These are phyloP conservation scores for Tanacetum coccineum DNA, from an alignment of 129 eudicot genomes.

Conservation along the genomic window DNA sequence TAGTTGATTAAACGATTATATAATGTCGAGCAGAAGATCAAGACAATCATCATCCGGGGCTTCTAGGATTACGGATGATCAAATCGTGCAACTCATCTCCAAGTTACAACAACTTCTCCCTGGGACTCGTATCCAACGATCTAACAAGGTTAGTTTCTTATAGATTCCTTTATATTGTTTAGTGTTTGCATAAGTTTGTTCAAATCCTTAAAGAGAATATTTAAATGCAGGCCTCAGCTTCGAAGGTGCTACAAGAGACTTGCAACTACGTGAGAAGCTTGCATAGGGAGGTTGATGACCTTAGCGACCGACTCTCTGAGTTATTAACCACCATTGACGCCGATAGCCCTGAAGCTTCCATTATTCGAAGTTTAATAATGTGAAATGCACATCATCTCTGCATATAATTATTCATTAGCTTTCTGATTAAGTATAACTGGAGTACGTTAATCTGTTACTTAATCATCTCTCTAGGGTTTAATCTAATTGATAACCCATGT, in stretches of 20 bases:
- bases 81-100: slow-evolving; percentile 74
- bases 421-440: slow-evolving; percentile 25
- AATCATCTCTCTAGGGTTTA: slow-evolving; percentile 24
- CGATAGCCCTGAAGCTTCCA: slow-evolving; percentile 70
- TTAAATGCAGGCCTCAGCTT: slow-evolving; percentile 54
- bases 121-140: slow-evolving; percentile 68
- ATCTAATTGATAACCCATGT: slow-evolving; percentile 33
- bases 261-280: slow-evolving; percentile 68
- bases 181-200: background rate
- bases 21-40: slow-evolving; percentile 78
- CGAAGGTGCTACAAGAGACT: slow-evolving; percentile 73
- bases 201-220: background rate
- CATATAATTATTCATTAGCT: slow-evolving; percentile 22
- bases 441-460: slow-evolving; percentile 12
- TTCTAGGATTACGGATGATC: slow-evolving; percentile 79
- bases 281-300: slow-evolving; percentile 76
- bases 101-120: slow-evolving; percentile 86
- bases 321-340: slow-evolving; percentile 59
- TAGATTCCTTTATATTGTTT: background rate
- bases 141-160: slow-evolving; percentile 54
- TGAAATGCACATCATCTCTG: slow-evolving; percentile 18
- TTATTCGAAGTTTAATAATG: slow-evolving; percentile 67
- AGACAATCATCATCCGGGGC: slow-evolving; percentile 53
- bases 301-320: slow-evolving; percentile 69
- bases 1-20: background rate